phyloP scores from a whole-genome alignment of 306 rosid species.

The Oemleria cerasiformis region DNA sequence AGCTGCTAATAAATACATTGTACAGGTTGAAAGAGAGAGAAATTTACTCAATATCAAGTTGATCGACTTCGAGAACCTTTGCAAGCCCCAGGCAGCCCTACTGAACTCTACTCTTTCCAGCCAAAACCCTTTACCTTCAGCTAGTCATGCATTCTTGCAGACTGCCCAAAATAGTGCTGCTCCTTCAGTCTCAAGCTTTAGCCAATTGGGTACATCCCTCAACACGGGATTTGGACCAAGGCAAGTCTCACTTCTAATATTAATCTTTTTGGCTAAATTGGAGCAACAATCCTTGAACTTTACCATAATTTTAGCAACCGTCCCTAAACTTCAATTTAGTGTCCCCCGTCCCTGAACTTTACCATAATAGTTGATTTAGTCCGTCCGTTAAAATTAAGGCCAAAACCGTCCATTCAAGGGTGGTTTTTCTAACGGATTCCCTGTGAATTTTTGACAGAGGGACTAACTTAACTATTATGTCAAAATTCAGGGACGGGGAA shows the following conservation, averaged over 20 bases:
- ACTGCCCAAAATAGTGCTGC: conserved; percentile 50
- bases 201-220: conserved; percentile 64
- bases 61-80: conserved; percentile 65
- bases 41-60: conserved; percentile 65
- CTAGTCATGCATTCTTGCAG: conserved; percentile 38
- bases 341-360: too few relatives aligned
- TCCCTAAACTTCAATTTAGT: too few relatives aligned
- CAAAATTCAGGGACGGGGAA: too few relatives aligned
- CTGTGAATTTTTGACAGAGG: too few relatives aligned
- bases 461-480: too few relatives aligned
- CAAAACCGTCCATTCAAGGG: too few relatives aligned
- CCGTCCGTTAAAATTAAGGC: too few relatives aligned
- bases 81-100: conserved; percentile 43
- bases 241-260: conserved; percentile 27
- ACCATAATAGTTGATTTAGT: too few relatives aligned
- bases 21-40: conserved; percentile 90
- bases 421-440: too few relatives aligned
- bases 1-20: conserved; percentile 18
- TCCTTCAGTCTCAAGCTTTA: conserved; percentile 76
- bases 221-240: conserved; percentile 48
- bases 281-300: too few relatives aligned
- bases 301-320: too few relatives aligned
- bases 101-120: conserved; percentile 33
- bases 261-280: too few relatives aligned
- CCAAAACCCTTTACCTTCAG: conserved; percentile 42